Evolutionary conservation across 176 grass and related monocot genomes (phyloP).

Genomic region (Aegilops bicornis): DNA sequence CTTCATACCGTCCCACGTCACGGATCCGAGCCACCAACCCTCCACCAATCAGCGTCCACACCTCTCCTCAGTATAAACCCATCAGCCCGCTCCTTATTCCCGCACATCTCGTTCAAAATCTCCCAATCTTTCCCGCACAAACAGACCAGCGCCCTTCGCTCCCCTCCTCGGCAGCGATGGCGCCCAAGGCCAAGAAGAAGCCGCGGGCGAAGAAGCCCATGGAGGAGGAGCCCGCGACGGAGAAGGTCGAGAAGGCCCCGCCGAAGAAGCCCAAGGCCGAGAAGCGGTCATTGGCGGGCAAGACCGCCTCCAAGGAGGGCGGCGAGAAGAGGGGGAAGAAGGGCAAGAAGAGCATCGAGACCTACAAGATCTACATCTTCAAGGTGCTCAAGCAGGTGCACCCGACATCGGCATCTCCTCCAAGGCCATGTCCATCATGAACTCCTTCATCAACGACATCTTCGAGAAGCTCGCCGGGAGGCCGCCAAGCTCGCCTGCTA

Average conservation of each 20-base stretch:
- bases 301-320: not conserved
- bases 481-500: conserved; percentile 34
- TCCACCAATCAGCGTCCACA: too few relatives aligned
- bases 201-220: too few relatives aligned
- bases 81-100: too few relatives aligned
- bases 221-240: too few relatives aligned
- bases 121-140: too few relatives aligned
- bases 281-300: not conserved
- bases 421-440: conserved; percentile 98
- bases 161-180: too few relatives aligned
- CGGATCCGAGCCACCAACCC: too few relatives aligned
- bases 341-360: conserved; percentile 62
- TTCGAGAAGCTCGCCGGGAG: conserved; percentile 84
- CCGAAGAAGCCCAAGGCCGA: not conserved
- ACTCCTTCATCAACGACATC: conserved; percentile 89
- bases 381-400: conserved; percentile 97
- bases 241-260: not conserved
- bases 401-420: conserved; percentile 85
- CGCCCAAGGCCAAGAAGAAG: too few relatives aligned
- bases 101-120: too few relatives aligned
- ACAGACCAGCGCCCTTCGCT: too few relatives aligned
- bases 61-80: too few relatives aligned
- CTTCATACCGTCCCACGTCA: too few relatives aligned
- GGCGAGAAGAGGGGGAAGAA: conserved; percentile 10
- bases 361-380: conserved; percentile 97